phyloP scores from a whole-genome alignment of 2,329 filamentous ascomycete species.

The Apiospora pterosperma region DNA sequence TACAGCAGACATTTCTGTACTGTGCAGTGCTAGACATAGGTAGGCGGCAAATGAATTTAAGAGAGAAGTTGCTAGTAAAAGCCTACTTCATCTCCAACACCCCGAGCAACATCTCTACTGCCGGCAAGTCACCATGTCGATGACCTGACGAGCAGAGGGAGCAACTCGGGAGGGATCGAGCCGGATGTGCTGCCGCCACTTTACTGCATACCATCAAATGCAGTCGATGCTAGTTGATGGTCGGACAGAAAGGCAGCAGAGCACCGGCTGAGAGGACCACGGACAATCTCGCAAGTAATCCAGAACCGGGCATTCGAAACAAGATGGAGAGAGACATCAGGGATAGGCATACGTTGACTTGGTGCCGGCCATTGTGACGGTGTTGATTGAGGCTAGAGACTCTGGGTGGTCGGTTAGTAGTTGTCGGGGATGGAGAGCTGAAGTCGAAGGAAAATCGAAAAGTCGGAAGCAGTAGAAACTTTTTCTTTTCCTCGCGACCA shows the following conservation, averaged over 20 bases:
- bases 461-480: neutral
- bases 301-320: conserved; percentile 46
- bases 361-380: conserved; percentile 33
- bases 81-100: conserved; percentile 74
- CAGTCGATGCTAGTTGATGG: no score
- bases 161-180: conserved; percentile 71
- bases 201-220: neutral
- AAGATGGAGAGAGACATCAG: conserved; percentile 37
- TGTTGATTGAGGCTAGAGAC: conserved; percentile 13
- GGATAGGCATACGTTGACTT: conserved; percentile 41
- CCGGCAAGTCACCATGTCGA: conserved; percentile 40
- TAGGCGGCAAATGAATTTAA: conserved; percentile 68
- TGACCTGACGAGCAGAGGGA: conserved; percentile 53
- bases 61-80: conserved; percentile 56
- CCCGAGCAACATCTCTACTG: conserved; percentile 60
- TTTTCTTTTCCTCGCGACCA: neutral
- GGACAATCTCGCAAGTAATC: conserved; percentile 65
- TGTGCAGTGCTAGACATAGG: conserved; percentile 10
- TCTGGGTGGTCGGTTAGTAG: conserved; percentile 10
- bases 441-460: conserved; percentile 6
- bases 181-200: conserved; percentile 53
- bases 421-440: neutral
- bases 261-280: conserved; percentile 78
- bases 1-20: neutral
- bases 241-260: conserved; percentile 24